These are phyloP conservation scores for Salix suchowensis DNA, from an alignment of 345 rosid genomes.

Conservation along the genomic window DNA sequence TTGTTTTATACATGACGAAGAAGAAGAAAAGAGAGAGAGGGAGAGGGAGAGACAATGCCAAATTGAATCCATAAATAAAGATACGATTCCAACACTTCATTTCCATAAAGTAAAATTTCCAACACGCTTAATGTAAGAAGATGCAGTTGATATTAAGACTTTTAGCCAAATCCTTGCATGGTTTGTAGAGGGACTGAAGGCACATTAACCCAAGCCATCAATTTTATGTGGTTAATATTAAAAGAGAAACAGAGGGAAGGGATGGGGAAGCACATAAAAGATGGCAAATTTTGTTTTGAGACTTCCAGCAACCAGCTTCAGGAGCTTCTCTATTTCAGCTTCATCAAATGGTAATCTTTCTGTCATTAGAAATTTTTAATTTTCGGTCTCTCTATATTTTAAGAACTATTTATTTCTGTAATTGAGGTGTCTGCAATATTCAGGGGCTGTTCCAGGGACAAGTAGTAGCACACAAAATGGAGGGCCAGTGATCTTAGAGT, in stretches of 20 bases:
- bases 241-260: background rate
- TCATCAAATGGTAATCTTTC: conserved; percentile 54
- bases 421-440: background rate
- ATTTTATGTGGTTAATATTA: background rate
- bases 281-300: conserved; percentile 62
- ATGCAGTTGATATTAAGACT: too few relatives aligned
- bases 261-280: background rate
- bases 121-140: too few relatives aligned
- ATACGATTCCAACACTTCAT: too few relatives aligned
- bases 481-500: conserved; percentile 67
- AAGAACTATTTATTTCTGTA: background rate
- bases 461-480: conserved; percentile 18
- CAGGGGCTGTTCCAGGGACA: conserved; percentile 33
- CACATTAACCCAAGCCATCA: background rate
- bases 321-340: conserved; percentile 56
- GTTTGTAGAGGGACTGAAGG: too few relatives aligned
- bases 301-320: conserved; percentile 32
- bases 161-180: too few relatives aligned
- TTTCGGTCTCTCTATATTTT: background rate
- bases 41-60: too few relatives aligned
- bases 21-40: too few relatives aligned
- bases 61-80: too few relatives aligned
- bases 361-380: background rate
- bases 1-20: too few relatives aligned
- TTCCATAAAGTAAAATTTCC: too few relatives aligned